Evolutionary conservation across 768 basidiomycete species (phyloP).

Genomic region (Vararia minispora): DNA sequence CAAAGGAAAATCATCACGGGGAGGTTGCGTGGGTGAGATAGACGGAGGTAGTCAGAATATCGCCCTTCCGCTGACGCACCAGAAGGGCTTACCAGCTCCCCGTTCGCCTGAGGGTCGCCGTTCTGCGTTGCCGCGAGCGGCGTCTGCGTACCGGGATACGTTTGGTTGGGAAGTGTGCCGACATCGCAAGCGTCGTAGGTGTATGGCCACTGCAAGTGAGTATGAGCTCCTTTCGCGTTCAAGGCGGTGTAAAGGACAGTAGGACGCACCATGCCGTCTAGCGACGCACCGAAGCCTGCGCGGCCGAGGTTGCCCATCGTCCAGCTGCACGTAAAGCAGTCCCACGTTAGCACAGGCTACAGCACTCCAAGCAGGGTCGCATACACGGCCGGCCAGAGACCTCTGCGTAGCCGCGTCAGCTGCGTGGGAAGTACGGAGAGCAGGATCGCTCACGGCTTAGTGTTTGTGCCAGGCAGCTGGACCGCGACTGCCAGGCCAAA

Average conservation of each 20-base stretch:
- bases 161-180: slow-evolving; percentile 49
- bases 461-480: slow-evolving; percentile 10
- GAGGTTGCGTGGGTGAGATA: too few relatives aligned
- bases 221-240: not conserved
- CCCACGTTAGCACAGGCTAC: too few relatives aligned
- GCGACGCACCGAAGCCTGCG: slow-evolving; percentile 77
- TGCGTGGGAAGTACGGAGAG: not conserved
- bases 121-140: slow-evolving; percentile 51
- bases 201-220: slow-evolving; percentile 61
- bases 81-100: slow-evolving; percentile 41
- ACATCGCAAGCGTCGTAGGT: slow-evolving; percentile 78
- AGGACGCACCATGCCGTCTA: slow-evolving; percentile 65
- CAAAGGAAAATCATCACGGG: too few relatives aligned
- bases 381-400: slow-evolving; percentile 39
- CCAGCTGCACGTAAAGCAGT: too few relatives aligned
- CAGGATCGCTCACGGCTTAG: slow-evolving; percentile 1
- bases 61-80: slow-evolving; percentile 29
- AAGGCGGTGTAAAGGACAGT: not conserved
- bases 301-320: slow-evolving; percentile 71
- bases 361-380: slow-evolving; percentile 3
- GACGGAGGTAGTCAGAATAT: too few relatives aligned
- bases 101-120: slow-evolving; percentile 38
- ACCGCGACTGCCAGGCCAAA: slow-evolving; percentile 5
- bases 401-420: slow-evolving; percentile 22
- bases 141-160: slow-evolving; percentile 53